Evolutionary conservation across 2,329 filamentous ascomycete species (phyloP).

Genomic region (Colletotrichum gigasporum): DNA sequence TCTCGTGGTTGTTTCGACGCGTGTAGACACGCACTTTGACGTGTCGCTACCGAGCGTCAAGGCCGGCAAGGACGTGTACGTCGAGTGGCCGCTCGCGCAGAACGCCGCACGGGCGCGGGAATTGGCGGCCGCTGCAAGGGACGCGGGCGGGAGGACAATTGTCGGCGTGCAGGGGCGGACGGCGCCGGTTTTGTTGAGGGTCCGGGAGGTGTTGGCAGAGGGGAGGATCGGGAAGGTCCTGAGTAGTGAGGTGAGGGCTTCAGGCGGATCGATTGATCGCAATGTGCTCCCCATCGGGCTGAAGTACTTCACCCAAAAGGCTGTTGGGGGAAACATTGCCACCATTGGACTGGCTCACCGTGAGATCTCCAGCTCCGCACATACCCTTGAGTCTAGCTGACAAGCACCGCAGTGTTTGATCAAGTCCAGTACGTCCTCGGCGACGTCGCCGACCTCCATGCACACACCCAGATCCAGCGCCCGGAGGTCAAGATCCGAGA

Average conservation of each 20-base stretch:
- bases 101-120: constrained; percentile 50
- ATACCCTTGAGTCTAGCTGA: neutral
- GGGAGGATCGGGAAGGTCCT: constrained; percentile 62
- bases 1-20: constrained; percentile 63
- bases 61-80: constrained; percentile 62
- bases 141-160: constrained; percentile 40
- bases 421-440: constrained; percentile 15
- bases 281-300: constrained; percentile 44
- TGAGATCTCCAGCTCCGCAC: neutral
- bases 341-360: constrained; percentile 53
- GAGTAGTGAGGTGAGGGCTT: constrained; percentile 55
- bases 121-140: constrained; percentile 42
- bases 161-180: constrained; percentile 62
- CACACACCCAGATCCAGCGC: constrained; percentile 44
- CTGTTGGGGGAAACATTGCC: constrained; percentile 55
- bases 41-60: constrained; percentile 56
- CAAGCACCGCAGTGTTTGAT: neutral
- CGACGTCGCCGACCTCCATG: neutral
- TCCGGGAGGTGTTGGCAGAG: constrained; percentile 53
- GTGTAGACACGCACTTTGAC: constrained; percentile 62
- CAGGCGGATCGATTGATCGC: constrained; percentile 43
- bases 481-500: constrained; percentile 5
- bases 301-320: constrained; percentile 58
- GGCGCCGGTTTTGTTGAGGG: constrained; percentile 51
- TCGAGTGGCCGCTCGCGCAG: constrained; percentile 68